phyloP scores from a whole-genome alignment of 2,329 filamentous ascomycete genomes.

The Pseudogymnoascus sp. region DNA sequence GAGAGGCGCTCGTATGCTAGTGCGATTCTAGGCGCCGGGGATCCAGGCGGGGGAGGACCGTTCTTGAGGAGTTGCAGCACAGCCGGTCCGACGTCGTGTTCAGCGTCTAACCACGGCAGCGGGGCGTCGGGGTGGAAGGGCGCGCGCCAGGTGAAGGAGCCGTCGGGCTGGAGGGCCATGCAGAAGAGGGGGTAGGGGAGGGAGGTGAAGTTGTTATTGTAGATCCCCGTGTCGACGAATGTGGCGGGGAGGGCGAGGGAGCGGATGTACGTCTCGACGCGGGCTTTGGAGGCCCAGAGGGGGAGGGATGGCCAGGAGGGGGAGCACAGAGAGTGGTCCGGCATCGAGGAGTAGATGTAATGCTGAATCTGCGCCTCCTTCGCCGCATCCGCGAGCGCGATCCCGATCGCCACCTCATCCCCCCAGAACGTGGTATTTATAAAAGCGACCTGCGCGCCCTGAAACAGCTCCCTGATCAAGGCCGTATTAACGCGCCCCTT shows the following conservation, averaged over 20 bases:
- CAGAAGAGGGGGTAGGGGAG: conserved; percentile 89
- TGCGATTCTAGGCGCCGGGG: conserved; percentile 53
- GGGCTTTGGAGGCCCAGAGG: conserved; percentile 86
- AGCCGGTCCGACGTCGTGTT: conserved; percentile 90
- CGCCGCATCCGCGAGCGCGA: conserved; percentile 80
- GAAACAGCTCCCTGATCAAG: conserved; percentile 71
- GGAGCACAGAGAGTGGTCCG: conserved; percentile 78
- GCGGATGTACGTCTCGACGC: conserved; percentile 84
- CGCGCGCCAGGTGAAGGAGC: conserved; percentile 85
- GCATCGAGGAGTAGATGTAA: conserved; percentile 96
- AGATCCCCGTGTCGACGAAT: conserved; percentile 93
- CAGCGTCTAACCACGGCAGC: conserved; percentile 90
- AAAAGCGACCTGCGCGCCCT: conserved; percentile 79
- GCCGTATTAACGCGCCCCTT: conserved; percentile 60
- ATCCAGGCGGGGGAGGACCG: conserved; percentile 65
- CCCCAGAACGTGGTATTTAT: conserved; percentile 98
- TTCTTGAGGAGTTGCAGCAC: conserved; percentile 94
- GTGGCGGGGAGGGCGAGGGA: conserved; percentile 72
- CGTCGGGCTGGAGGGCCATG: conserved; percentile 79
- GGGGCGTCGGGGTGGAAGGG: conserved; percentile 87
- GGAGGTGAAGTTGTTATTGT: conserved; percentile 98
- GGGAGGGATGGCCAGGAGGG: conserved; percentile 72
- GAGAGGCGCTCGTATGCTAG: conserved; percentile 86
- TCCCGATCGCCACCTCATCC: conserved; percentile 84
- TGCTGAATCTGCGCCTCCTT: conserved; percentile 79